Evolutionary conservation across 371 early-diverging fungal genomes (phyloP).

Genomic region (Dinochytrium kinnereticum): DNA sequence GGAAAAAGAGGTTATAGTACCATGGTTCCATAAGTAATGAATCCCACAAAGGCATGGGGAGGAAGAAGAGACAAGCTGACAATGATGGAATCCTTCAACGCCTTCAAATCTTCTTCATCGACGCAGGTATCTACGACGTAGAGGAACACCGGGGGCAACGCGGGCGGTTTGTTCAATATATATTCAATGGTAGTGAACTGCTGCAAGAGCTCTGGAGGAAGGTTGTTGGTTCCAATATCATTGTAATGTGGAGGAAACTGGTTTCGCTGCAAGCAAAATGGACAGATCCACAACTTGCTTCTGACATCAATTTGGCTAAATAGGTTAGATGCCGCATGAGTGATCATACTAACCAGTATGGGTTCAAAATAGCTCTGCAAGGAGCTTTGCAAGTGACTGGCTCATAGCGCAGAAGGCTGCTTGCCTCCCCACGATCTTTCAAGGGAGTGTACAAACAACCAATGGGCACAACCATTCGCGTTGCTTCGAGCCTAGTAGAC

Average conservation of each 20-base stretch:
- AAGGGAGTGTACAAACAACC: slow-evolving; percentile 97
- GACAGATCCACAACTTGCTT: slow-evolving; percentile 98
- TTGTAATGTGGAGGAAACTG: slow-evolving; percentile 98
- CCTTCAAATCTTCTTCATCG: slow-evolving; percentile 93
- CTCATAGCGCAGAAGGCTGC: slow-evolving; percentile 90
- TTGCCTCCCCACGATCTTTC: slow-evolving; percentile 84
- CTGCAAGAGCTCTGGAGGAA: slow-evolving; percentile 96
- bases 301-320: slow-evolving; percentile 82
- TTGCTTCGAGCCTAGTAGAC: slow-evolving; percentile 90
- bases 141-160: slow-evolving; percentile 94
- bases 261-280: slow-evolving; percentile 98
- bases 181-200: slow-evolving; percentile 99
- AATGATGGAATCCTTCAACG: slow-evolving; percentile 93
- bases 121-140: slow-evolving; percentile 99
- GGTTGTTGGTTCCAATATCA: slow-evolving; percentile 92
- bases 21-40: slow-evolving; percentile 99
- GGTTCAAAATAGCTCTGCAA: slow-evolving; percentile 97
- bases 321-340: neutral
- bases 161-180: slow-evolving; percentile 74
- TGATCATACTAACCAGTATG: slow-evolving; percentile 78
- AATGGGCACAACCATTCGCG: slow-evolving; percentile 95
- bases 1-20: slow-evolving; percentile 57
- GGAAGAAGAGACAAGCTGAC: slow-evolving; percentile 91
- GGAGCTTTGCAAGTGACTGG: slow-evolving; percentile 97
- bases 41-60: slow-evolving; percentile 92